Percentiles rank a stretch among this genome's conserved stretches.
Conservation (phyloP, 140 eudicot genomes). For the Erigeron philadelphicus region DNA sequence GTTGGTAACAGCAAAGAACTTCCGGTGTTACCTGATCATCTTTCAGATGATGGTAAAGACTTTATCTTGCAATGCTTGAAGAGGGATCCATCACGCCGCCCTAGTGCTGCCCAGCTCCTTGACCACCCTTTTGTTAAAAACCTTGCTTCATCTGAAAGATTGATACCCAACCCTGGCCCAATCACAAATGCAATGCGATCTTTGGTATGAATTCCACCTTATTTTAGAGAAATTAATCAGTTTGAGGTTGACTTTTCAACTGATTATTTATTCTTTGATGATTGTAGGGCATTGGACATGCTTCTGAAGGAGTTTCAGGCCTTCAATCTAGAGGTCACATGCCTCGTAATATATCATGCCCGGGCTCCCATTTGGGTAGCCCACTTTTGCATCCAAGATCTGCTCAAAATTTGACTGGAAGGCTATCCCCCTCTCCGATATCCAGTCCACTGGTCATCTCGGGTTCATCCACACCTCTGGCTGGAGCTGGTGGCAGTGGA, state of each 20-base stretch:
- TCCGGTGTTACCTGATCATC: constrained; percentile 57
- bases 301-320: constrained; percentile 37
- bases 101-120: constrained; percentile 54
- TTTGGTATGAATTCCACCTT: constrained; percentile 26
- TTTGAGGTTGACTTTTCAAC: not conserved
- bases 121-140: constrained; percentile 60
- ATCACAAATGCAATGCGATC: constrained; percentile 36
- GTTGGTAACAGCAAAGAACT: constrained; percentile 74
- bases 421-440: constrained; percentile 48
- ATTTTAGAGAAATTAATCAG: not conserved
- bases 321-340: constrained; percentile 34
- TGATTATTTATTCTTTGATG: constrained; percentile 17
- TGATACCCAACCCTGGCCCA: constrained; percentile 30
- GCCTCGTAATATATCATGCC: constrained; percentile 56
- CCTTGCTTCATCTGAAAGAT: constrained; percentile 46
- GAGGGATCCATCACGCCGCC: constrained; percentile 53
- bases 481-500: constrained; percentile 43
- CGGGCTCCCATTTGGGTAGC: constrained; percentile 52
- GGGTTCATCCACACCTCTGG: constrained; percentile 62
- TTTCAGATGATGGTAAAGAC: constrained; percentile 63
- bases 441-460: constrained; percentile 63
- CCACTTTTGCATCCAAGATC: constrained; percentile 46
- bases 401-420: constrained; percentile 42
- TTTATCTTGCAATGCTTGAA: constrained; percentile 57
- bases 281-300: constrained; percentile 43